Percentiles rank a stretch among this genome's conserved stretches.
phyloP scores from a whole-genome alignment of 306 rosid genomes.

The Trifolium fragiferum region DNA sequence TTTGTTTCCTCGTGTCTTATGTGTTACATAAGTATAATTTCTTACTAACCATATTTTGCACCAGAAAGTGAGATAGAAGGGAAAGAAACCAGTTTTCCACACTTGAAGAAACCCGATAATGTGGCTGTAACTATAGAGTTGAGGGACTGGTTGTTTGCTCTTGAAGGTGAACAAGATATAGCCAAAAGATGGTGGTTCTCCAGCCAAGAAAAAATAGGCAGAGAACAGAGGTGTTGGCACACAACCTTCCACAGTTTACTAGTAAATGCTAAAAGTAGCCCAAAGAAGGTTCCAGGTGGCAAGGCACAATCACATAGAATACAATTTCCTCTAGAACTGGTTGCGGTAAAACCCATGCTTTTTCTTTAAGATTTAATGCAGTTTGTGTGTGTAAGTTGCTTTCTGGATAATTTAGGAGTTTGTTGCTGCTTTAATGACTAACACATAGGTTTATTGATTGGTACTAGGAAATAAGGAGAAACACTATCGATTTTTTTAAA shows the following conservation, averaged over 20 bases:
- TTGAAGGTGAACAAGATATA: constrained; percentile 81
- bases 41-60: constrained; percentile 27
- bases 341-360: constrained; percentile 64
- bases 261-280: constrained; percentile 68
- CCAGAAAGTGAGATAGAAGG: constrained; percentile 60
- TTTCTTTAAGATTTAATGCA: constrained; percentile 31
- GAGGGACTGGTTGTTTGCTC: constrained; percentile 93
- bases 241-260: constrained; percentile 65
- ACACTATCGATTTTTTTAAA: neutral
- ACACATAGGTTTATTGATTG: constrained; percentile 2
- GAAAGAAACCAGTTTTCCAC: constrained; percentile 54
- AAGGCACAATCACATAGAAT: constrained; percentile 48
- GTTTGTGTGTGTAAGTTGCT: constrained; percentile 18
- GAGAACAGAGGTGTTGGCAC: constrained; percentile 97
- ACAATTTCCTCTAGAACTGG: constrained; percentile 66
- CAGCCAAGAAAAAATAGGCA: constrained; percentile 52
- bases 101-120: constrained; percentile 73
- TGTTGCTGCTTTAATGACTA: constrained; percentile 15
- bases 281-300: constrained; percentile 52
- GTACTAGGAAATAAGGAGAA: constrained; percentile 10
- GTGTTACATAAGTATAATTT: constrained; percentile 21
- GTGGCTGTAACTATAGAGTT: constrained; percentile 73
- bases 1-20: constrained; percentile 12
- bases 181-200: constrained; percentile 73
- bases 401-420: constrained; percentile 19